Evolutionary conservation across 75 land plant species (phyloP).

Genomic region (Selaginella moellendorffii): DNA sequence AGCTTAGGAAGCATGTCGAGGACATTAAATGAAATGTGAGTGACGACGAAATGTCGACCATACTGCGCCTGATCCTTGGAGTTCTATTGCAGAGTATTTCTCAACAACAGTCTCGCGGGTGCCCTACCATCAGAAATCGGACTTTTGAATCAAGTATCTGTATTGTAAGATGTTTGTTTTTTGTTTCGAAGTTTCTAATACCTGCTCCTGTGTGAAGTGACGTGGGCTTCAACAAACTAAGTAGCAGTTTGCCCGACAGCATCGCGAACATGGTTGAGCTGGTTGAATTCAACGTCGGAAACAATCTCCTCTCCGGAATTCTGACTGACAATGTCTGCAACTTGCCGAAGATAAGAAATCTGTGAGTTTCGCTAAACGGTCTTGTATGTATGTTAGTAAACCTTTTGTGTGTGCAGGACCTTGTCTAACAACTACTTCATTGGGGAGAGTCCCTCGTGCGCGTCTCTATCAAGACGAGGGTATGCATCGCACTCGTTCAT

Average conservation of each 20-base stretch:
- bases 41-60: too few species aligned
- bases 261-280: conserved; percentile 26
- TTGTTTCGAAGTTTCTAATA: neutral
- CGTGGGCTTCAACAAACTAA: conserved; percentile 25
- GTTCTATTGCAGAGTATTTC: conserved; percentile 7
- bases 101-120: conserved; percentile 20
- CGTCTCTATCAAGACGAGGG: conserved; percentile 18
- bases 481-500: neutral
- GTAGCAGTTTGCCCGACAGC: conserved; percentile 31
- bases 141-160: conserved; percentile 14
- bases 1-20: conserved; percentile 34
- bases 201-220: conserved; percentile 11
- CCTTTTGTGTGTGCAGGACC: conserved; percentile 5
- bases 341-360: conserved; percentile 24
- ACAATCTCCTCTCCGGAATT: conserved; percentile 30
- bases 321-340: conserved; percentile 40
- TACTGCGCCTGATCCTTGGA: too few species aligned
- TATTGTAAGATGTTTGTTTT: conserved; percentile 13
- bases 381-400: too few species aligned
- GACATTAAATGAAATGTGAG: conserved; percentile 35
- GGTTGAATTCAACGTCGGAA: conserved; percentile 35
- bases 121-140: conserved; percentile 29
- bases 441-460: conserved; percentile 25
- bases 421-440: conserved; percentile 43
- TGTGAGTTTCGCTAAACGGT: conserved; percentile 5